Conservation (phyloP, 148 eudicot genomes). For the Nepenthes gracilis region DNA sequence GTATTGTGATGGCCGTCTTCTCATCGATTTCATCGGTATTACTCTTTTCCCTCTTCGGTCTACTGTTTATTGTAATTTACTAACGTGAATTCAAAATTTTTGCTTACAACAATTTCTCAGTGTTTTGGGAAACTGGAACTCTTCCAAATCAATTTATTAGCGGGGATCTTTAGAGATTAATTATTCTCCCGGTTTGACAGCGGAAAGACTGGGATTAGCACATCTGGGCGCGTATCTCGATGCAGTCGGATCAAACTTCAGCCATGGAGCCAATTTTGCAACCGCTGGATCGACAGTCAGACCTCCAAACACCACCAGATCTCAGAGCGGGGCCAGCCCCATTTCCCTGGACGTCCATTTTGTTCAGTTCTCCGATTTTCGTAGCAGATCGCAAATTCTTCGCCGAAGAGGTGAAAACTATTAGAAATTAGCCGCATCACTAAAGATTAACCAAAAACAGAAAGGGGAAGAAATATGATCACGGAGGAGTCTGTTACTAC, state of each 20-base stretch:
- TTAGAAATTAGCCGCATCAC: too few species aligned
- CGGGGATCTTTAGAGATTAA: too few species aligned
- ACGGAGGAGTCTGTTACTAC: too few species aligned
- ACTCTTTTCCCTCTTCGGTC: not conserved
- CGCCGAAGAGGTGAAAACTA: slow-evolving; percentile 14
- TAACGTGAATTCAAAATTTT: too few species aligned
- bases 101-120: too few species aligned
- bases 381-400: slow-evolving; percentile 9
- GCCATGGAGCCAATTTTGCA: slow-evolving; percentile 40
- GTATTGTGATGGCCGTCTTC: slow-evolving; percentile 58
- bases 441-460: too few species aligned
- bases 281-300: slow-evolving; percentile 32
- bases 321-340: slow-evolving; percentile 28
- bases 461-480: too few species aligned
- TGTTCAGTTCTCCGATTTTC: slow-evolving; percentile 21
- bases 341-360: slow-evolving; percentile 25
- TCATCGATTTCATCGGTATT: slow-evolving; percentile 73
- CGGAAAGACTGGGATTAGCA: slow-evolving; percentile 26
- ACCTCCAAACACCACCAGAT: slow-evolving; percentile 22
- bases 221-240: slow-evolving; percentile 25
- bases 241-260: slow-evolving; percentile 32
- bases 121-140: too few species aligned
- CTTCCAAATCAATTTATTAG: too few species aligned
- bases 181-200: slow-evolving; percentile 9
- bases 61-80: too few species aligned